Conservation (phyloP, 164 flowering plant species). For the Tinospora cordifolia region DNA sequence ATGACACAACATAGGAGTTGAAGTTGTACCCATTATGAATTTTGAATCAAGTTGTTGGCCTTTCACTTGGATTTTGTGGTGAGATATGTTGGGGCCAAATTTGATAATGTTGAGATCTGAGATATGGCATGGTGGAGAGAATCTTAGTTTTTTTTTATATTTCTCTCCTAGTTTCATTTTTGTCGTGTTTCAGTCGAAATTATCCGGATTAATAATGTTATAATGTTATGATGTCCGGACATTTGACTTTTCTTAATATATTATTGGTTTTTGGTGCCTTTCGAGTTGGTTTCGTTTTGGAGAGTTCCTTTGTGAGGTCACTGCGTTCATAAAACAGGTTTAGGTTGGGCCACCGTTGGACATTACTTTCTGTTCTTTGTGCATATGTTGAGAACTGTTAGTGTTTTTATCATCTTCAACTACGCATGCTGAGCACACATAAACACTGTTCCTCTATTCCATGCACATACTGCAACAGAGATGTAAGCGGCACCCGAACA, state of each 20-base stretch:
- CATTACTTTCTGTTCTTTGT: background rate
- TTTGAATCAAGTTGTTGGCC: background rate
- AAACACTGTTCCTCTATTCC: background rate
- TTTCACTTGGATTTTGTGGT: background rate
- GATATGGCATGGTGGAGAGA: background rate
- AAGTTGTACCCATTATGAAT: background rate
- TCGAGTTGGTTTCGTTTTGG: slow-evolving; percentile 9
- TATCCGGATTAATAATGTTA: background rate
- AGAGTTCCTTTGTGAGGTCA: slow-evolving; percentile 3
- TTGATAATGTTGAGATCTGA: background rate
- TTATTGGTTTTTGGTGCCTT: slow-evolving; percentile 3
- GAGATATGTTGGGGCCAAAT: background rate
- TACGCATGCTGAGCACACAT: background rate
- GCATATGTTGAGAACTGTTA: background rate
- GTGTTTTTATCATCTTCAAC: background rate
- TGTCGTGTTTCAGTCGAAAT: background rate
- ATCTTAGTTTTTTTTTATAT: background rate
- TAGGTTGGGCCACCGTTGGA: background rate
- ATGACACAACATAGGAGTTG: background rate
- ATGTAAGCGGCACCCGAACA: too few species aligned
- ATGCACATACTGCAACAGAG: background rate
- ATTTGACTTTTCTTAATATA: too few species aligned
- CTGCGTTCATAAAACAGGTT: background rate
- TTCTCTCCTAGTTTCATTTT: background rate
- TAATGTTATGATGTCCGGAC: too few species aligned